Base-by-base conservation (phyloP, 2,329 filamentous ascomycete genomes). In the Colletotrichum sp. region DNA sequence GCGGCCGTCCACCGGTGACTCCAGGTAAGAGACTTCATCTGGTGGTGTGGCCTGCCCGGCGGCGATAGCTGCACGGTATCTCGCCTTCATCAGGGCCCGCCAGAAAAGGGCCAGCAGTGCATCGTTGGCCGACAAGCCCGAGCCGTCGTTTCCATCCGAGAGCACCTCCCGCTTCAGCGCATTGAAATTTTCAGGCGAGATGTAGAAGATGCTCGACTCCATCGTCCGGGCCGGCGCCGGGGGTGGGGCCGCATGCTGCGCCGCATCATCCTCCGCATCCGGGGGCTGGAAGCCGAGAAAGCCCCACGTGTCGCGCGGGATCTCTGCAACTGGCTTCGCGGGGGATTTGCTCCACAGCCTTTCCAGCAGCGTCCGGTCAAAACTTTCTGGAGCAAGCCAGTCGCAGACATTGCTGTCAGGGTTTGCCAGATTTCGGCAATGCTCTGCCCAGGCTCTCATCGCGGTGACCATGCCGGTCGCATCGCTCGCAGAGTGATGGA, bases 91-190 rank as follows among this genome's bases (percentile, higher is more conserved):
- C 1, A 82, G 78, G 1, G 80, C 78, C 1, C 82, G 80, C 84
- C 84, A 85, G 72, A 84, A 80, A 63, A 85, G 82, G 1, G 84
- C 84, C 72, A 85, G 82, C 3, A 85, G 75, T 11, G 84, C 82
- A 57, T 85, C 84, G 70, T 80, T 84, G 29, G 83, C 76, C 0
- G 83, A 84, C 1, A 79, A 73, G 8, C 76, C 68, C 0, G 77
- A 77, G 27, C 81, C 79, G 4, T 78, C 76, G 16, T 77, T 75
- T 0, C 77, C 75, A 47, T 81, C 79, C 0, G 74, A 72, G 0
- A 78, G 15, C 1, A 82, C 79, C 3, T 83, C 77, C 13, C 80
- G 72, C 67, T 83, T 82, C 38, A 84, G 70, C 1, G 79, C 83
- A 5, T 81, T 43, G 9, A 74, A 74, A 12, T 24, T 73, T 7